Evolutionary conservation across 2,329 filamentous ascomycete species (phyloP).

Genomic region (Epichloe coenophiala): DNA sequence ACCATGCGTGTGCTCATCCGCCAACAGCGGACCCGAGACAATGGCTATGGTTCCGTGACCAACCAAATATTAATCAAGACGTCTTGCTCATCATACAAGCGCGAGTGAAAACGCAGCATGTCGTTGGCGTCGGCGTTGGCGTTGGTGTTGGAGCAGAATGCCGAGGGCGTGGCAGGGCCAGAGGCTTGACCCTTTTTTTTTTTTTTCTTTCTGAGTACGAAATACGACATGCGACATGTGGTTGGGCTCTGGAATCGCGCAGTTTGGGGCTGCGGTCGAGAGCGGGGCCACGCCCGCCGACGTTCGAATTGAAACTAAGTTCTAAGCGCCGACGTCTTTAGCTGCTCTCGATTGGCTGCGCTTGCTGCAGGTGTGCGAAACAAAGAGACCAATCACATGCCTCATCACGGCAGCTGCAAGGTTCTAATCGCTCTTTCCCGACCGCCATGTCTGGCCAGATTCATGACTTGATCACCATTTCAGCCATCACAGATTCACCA

Average conservation of each 20-base stretch:
- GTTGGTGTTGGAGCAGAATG: neutral
- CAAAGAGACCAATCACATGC: constrained; percentile 19
- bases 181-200: neutral
- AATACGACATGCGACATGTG: constrained; percentile 12
- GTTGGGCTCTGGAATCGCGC: constrained; percentile 13
- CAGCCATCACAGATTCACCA: neutral
- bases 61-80: neutral
- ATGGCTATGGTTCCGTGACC: neutral
- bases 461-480: neutral
- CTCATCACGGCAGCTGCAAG: constrained; percentile 21
- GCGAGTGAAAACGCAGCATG: neutral
- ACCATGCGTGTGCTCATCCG: neutral
- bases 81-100: neutral
- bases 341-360: constrained; percentile 23
- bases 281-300: constrained; percentile 13
- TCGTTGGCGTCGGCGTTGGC: neutral
- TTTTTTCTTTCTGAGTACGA: neutral
- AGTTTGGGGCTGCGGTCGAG: constrained; percentile 14
- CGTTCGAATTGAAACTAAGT: constrained; percentile 19
- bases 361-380: constrained; percentile 13
- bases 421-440: constrained; percentile 20
- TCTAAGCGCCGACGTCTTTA: constrained; percentile 21
- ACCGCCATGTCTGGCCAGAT: constrained; percentile 1
- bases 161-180: neutral
- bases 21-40: neutral